Conservation (phyloP, 2,329 filamentous ascomycete genomes). For the Pseudomassariella vexata region DNA sequence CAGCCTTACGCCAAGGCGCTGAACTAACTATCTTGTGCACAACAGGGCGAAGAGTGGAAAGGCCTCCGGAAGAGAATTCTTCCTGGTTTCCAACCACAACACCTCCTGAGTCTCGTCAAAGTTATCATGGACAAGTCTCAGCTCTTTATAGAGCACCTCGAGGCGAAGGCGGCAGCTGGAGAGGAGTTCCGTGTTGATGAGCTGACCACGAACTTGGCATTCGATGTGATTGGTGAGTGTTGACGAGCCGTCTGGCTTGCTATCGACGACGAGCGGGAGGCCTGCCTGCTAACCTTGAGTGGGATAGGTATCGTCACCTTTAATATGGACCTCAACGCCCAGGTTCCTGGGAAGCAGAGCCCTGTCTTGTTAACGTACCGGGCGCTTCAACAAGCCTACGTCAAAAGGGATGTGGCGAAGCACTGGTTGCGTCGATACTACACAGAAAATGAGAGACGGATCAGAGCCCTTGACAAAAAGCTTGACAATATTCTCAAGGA, state of each 20-base stretch:
- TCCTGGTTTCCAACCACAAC: constrained; percentile 8
- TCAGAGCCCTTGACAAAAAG: constrained; percentile 5
- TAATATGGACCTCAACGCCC: constrained; percentile 7
- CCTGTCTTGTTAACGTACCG: constrained; percentile 4
- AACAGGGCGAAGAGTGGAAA: constrained; percentile 7
- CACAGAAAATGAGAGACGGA: constrained; percentile 3
- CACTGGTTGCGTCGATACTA: constrained; percentile 6
- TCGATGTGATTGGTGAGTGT: constrained; percentile 11
- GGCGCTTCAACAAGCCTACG: constrained; percentile 2
- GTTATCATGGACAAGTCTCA: constrained; percentile 11
- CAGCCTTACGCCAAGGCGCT: too few species aligned
- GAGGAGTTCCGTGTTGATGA: constrained; percentile 8
- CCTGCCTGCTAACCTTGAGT: neutral
- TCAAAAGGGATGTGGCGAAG: constrained; percentile 1
- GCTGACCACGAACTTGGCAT: constrained; percentile 9
- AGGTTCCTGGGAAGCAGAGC: constrained; percentile 5
- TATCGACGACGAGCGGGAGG: constrained; percentile 2
- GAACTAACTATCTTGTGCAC: neutral
- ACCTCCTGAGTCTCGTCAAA: constrained; percentile 10
- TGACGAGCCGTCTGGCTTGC: constrained; percentile 4
- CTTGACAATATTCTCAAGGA: constrained; percentile 5
- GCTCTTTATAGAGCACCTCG: constrained; percentile 9
- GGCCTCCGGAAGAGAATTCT: constrained; percentile 6
- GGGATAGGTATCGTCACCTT: constrained; percentile 3
- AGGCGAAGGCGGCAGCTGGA: constrained; percentile 4